Conservation (phyloP, 75 land plant species). For the Adiantum capillusveneris region DNA sequence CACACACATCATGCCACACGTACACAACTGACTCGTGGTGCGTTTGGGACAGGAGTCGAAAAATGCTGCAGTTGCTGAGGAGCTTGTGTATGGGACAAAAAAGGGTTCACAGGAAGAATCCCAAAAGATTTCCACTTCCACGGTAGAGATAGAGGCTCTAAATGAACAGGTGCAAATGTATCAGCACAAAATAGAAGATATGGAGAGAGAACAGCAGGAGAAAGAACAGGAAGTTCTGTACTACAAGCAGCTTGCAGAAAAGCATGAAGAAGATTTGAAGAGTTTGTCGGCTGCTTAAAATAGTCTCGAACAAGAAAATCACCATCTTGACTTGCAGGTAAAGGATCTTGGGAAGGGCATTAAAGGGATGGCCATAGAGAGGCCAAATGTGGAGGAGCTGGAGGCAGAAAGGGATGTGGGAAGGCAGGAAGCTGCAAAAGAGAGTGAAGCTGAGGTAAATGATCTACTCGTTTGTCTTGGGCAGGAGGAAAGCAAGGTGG, state of each 20-base stretch:
- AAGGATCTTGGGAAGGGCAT: conserved; percentile 24
- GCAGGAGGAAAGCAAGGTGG: conserved; percentile 96
- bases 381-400: conserved; percentile 20
- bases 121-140: conserved; percentile 17
- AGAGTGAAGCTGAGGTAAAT: conserved; percentile 79
- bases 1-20: too few species aligned
- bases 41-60: too few species aligned
- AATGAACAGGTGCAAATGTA: conserved; percentile 66
- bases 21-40: too few species aligned
- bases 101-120: too few species aligned
- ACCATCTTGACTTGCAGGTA: conserved; percentile 54
- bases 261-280: conserved; percentile 72
- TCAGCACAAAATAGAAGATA: conserved; percentile 36
- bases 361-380: conserved; percentile 13
- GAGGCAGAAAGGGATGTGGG: conserved; percentile 78
- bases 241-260: conserved; percentile 43
- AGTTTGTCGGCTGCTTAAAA: conserved; percentile 94
- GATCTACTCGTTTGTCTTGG: conserved; percentile 95
- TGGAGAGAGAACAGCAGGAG: conserved; percentile 49
- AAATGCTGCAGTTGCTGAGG: too few species aligned
- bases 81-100: too few species aligned
- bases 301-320: conserved; percentile 78
- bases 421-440: conserved; percentile 81
- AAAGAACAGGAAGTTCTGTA: conserved; percentile 47
- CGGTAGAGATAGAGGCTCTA: conserved; percentile 53